Evolutionary conservation across 2,329 filamentous ascomycete genomes (phyloP).

Genomic region (Graphiopsis chlorocephala): DNA sequence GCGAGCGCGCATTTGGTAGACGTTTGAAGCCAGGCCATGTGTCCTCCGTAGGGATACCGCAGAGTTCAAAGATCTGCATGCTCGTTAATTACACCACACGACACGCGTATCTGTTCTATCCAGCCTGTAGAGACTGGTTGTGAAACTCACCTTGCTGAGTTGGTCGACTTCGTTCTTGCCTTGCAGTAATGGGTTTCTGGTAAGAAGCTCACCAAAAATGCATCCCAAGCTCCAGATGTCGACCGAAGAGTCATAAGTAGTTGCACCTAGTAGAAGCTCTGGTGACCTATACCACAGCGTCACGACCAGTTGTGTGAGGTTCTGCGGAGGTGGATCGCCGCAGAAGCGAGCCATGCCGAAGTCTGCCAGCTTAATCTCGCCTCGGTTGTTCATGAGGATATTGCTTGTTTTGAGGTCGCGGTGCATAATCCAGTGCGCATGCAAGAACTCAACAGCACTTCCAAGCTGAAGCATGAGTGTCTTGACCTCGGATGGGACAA

Average conservation of each 20-base stretch:
- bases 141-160: conserved; percentile 58
- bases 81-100: conserved; percentile 23
- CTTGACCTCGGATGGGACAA: conserved; percentile 89
- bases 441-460: conserved; percentile 78
- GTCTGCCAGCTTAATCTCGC: conserved; percentile 91
- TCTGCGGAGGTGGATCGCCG: conserved; percentile 68
- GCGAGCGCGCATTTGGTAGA: conserved; percentile 78
- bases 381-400: conserved; percentile 90
- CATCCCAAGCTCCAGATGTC: conserved; percentile 98
- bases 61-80: conserved; percentile 74
- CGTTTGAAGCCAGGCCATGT: conserved; percentile 84
- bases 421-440: conserved; percentile 82
- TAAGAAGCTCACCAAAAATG: conserved; percentile 88
- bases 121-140: conserved; percentile 29
- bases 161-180: conserved; percentile 93
- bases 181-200: conserved; percentile 76
- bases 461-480: conserved; percentile 81
- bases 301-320: conserved; percentile 87
- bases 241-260: conserved; percentile 70
- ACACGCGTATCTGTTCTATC: conserved; percentile 25
- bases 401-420: conserved; percentile 93
- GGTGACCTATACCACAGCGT: conserved; percentile 96
- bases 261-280: conserved; percentile 80
- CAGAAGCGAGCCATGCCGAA: conserved; percentile 97
- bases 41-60: conserved; percentile 78